These are phyloP conservation scores for Astragalus glycyphyllos DNA, from an alignment of 306 rosid species.

Conservation along the genomic window DNA sequence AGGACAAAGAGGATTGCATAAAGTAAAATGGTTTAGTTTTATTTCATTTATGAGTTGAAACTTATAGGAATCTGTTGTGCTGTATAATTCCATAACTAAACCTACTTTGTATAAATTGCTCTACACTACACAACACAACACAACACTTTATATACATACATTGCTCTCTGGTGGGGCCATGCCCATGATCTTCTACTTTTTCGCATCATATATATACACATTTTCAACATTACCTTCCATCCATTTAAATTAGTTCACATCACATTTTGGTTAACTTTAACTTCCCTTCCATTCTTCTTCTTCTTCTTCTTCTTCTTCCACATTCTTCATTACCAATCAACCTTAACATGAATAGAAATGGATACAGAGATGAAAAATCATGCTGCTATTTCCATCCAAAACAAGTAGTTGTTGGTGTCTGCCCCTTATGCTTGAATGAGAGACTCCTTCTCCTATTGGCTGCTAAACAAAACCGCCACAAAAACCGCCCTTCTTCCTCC, in stretches of 20 bases:
- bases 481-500: constrained; percentile 31
- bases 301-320: neutral
- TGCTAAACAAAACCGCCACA: constrained; percentile 55
- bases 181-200: constrained; percentile 42
- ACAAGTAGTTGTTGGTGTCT: constrained; percentile 76
- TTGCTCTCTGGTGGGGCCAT: constrained; percentile 47
- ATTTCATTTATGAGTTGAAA: constrained; percentile 11
- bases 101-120: neutral
- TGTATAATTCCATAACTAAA: constrained; percentile 16
- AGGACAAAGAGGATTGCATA: neutral
- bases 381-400: constrained; percentile 86
- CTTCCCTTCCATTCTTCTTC: constrained; percentile 1
- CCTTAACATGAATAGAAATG: constrained; percentile 47
- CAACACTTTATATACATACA: constrained; percentile 3
- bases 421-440: constrained; percentile 83
- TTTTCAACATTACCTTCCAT: constrained; percentile 33
- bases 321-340: neutral
- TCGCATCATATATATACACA: constrained; percentile 47
- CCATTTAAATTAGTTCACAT: constrained; percentile 37
- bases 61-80: constrained; percentile 6
- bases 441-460: constrained; percentile 73
- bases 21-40: neutral
- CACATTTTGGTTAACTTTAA: constrained; percentile 11
- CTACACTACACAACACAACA: too few species aligned
- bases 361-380: constrained; percentile 61